These are phyloP conservation scores for Nicotiana undulata DNA, from an alignment of 257 asterid species.

Conservation along the genomic window DNA sequence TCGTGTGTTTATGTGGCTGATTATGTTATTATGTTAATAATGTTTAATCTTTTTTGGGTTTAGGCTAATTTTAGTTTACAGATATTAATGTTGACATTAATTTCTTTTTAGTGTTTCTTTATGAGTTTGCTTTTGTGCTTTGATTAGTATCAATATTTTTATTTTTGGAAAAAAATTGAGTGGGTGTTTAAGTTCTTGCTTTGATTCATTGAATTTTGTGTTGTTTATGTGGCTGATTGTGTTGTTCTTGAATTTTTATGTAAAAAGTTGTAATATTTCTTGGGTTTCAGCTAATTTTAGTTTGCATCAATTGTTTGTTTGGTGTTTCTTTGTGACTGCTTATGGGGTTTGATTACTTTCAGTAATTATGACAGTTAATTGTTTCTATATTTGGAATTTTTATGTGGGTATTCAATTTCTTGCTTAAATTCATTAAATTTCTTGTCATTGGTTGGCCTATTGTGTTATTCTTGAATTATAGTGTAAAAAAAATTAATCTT, in stretches of 20 bases:
- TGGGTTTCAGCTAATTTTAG: neutral
- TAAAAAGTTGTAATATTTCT: slow-evolving; percentile 9
- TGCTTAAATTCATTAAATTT: neutral
- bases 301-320: neutral
- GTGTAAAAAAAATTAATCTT: neutral
- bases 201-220: too few species aligned
- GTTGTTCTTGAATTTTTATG: neutral
- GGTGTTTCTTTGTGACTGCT: neutral
- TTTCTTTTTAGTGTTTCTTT: neutral
- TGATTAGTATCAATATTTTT: neutral
- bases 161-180: too few species aligned
- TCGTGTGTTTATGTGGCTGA: neutral
- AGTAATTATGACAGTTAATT: neutral
- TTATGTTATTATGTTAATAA: neutral
- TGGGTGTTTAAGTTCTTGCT: neutral
- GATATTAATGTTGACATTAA: neutral
- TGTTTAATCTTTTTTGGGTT: slow-evolving; percentile 7
- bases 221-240: neutral
- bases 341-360: neutral
- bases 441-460: neutral
- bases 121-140: neutral
- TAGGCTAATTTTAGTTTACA: neutral
- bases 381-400: neutral
- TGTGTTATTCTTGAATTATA: neutral
- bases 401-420: neutral